phyloP scores from a whole-genome alignment of 345 rosid species.

The Arabis hirsuta region DNA sequence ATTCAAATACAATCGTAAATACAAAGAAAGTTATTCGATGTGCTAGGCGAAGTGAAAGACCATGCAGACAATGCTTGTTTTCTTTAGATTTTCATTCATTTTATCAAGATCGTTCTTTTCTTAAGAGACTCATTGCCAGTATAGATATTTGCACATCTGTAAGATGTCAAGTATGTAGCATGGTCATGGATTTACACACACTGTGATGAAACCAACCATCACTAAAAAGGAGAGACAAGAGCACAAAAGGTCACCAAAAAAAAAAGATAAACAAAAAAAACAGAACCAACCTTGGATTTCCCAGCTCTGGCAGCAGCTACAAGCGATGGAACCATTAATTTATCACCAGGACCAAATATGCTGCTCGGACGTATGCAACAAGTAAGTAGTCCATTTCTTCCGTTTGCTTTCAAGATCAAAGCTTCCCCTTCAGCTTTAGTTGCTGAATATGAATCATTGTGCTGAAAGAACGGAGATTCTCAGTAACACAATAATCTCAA shows the following conservation, averaged over 20 bases:
- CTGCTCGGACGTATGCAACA: slow-evolving; percentile 94
- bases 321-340: slow-evolving; percentile 79
- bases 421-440: slow-evolving; percentile 94
- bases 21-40: neutral
- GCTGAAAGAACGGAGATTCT: slow-evolving; percentile 51
- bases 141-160: slow-evolving; percentile 3
- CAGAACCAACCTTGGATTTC: slow-evolving; percentile 70
- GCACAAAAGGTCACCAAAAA: neutral
- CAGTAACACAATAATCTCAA: neutral
- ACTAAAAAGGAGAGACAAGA: neutral
- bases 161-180: neutral
- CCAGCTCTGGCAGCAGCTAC: slow-evolving; percentile 86
- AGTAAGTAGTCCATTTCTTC: slow-evolving; percentile 75
- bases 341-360: slow-evolving; percentile 97
- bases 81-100: neutral
- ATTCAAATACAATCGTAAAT: neutral
- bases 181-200: neutral
- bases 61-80: neutral
- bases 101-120: neutral
- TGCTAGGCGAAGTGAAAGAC: neutral
- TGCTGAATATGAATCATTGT: slow-evolving; percentile 83
- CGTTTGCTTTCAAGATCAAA: slow-evolving; percentile 69
- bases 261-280: slow-evolving; percentile 19
- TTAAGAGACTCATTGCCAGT: neutral
- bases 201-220: neutral